Base-by-base conservation (phyloP, 2,329 filamentous ascomycete species). In the Monosporascus ibericus region DNA sequence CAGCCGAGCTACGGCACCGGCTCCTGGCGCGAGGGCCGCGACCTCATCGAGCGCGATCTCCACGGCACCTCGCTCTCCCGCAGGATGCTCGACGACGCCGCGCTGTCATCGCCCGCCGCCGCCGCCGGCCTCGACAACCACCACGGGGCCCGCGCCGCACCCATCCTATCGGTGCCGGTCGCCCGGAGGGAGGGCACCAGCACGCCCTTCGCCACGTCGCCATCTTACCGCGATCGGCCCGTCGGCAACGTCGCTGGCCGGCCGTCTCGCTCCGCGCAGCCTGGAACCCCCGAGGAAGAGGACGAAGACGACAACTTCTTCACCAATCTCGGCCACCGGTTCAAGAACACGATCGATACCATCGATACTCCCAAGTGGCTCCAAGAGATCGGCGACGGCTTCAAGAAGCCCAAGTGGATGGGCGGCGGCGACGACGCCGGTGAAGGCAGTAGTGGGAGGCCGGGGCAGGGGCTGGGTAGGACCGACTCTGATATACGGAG, bases 291-390 rank as follows among this genome's bases (percentile, higher is more conserved):
- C 20, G 79, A 81, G 0, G 78, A 80, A 7, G 80, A 81, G n/a
- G 77, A 81, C 1, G 86, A 88, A 34, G 85, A 91, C 15, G 88
- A 90, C 51, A 90, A 86, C 58, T 90, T 96, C 68, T 91, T 97
- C 64, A 81, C 88, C 59, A 86, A 87, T 36, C 84, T 97, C 55
- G 85, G 88, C 0, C 88, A 95, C 65, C 80, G 92, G 37, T 85
- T 99, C 61, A 88, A 86, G 70, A 99, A 99, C 65, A 97, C 94
- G 0, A 83, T 97, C 49, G 92, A 97, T 55, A 87, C 84, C 0
- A 79, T 90, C 2, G 87, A 91, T 49, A 79, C 86, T 30, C 92
- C 94, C 0, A 85, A 85, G 58, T 97, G 92, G 91, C 74, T 96
- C 57, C 80, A 84, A 60, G 86, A 88, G 25, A 75, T 90, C 27